Evolutionary conservation across 805 yeast species (phyloP), one percentile per base, ranked within the genome.

Genomic region (Danielozyma ontarioensis): DNA sequence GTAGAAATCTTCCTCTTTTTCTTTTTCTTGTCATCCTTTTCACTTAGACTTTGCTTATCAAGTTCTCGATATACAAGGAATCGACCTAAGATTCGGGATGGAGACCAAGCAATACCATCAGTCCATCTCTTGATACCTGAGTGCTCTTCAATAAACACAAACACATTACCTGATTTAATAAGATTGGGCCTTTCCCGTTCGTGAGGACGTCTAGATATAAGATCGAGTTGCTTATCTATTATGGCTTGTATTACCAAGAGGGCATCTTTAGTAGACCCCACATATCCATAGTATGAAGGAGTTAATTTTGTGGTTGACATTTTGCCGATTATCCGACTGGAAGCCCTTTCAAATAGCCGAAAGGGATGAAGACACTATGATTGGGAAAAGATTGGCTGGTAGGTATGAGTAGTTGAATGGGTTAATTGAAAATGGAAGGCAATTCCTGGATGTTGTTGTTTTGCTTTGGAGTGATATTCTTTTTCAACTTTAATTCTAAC

Each of bases 111-210:
- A 11, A 85, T 75, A n/a, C 96, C 96, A 51, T 89, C 97, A 1
- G 97, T 89, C 97, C 97, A 89, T 38, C 97, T 69, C 53, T 83
- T 84, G 39, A 89, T 88, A 3, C 90, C 88, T 0, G 89, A 78
- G 10, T 73, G 65, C 44, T 83, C 86, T 56, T 89, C 96, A 30
- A 82, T 74, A 50, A 89, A 88, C 1, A 90, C 86, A 57, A 89
- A 88, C 1, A 87, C 78, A 44, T 78, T 77, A 0, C 96, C 96
- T 7, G 87, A 78, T 34, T 68, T 62, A 22, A 89, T 86, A 31
- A 86, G 63, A 3, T 60, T 57, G 1, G 70, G 49, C 13, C 95
- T 67, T 57, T 88, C 96, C 15, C 76, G 64, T 48, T 86, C 96
- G 39, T 78, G 83, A 0, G 95, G 96, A 33, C 97, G 68, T 34